These are phyloP conservation scores for Hibiscus trionum DNA, from an alignment of 345 rosid species.

Conservation along the genomic window DNA sequence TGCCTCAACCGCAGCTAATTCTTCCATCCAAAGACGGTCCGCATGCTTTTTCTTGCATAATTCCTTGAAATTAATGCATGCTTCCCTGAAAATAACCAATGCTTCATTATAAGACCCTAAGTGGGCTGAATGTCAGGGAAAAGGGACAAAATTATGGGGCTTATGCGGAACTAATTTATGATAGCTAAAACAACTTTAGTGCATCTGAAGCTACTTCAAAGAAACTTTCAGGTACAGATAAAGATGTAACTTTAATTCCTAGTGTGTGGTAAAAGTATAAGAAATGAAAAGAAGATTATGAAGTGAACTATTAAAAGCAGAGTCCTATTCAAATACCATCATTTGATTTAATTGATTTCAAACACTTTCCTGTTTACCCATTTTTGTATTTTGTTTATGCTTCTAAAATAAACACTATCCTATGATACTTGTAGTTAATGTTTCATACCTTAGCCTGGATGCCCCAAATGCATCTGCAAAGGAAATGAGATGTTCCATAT, in stretches of 20 bases:
- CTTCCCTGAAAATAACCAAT: constrained; percentile 40
- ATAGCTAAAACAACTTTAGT: not conserved
- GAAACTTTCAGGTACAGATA: not conserved
- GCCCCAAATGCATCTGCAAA: constrained; percentile 84
- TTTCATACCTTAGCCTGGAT: constrained; percentile 51
- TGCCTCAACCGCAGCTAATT: constrained; percentile 76
- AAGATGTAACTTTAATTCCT: not conserved
- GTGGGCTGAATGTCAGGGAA: not conserved
- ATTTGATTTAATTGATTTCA: not conserved
- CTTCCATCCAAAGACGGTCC: constrained; percentile 78
- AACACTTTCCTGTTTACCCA: not conserved
- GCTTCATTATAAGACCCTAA: not conserved
- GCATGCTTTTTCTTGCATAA: constrained; percentile 64
- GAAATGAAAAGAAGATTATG: not conserved
- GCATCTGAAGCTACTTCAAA: not conserved
- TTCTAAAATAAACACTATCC: not conserved
- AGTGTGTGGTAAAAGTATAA: not conserved
- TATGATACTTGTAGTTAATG: not conserved
- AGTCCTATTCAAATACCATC: not conserved
- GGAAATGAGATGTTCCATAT: constrained; percentile 58
- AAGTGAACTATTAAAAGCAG: not conserved
- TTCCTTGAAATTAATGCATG: constrained; percentile 68
- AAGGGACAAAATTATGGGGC: not conserved
- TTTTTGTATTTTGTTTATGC: not conserved
- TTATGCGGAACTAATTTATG: not conserved